phyloP scores from a whole-genome alignment of 2,329 filamentous ascomycete genomes.

The Talaromyces sp. region DNA sequence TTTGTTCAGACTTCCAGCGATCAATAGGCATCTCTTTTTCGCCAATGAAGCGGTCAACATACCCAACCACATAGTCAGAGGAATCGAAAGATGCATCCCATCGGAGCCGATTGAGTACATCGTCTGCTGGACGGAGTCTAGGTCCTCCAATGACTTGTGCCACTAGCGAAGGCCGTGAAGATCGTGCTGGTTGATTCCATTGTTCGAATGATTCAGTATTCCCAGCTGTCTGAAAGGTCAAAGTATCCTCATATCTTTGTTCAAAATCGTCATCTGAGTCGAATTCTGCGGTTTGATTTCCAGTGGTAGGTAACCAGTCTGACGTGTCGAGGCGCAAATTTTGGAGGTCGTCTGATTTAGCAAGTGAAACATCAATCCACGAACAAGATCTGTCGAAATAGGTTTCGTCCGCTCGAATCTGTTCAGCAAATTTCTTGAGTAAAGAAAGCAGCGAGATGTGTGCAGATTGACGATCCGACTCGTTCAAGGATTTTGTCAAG shows the following conservation, averaged over 20 bases:
- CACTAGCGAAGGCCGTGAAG: neutral
- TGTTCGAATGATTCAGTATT: neutral
- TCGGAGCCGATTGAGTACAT: slow-evolving; percentile 51
- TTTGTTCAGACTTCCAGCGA: slow-evolving; percentile 55
- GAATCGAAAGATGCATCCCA: slow-evolving; percentile 51
- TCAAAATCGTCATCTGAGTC: slow-evolving; percentile 16
- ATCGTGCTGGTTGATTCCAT: neutral
- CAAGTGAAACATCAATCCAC: slow-evolving; percentile 37
- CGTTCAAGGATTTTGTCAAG: slow-evolving; percentile 10
- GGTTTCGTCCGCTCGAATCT: slow-evolving; percentile 36
- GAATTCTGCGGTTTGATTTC: neutral
- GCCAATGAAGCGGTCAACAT: slow-evolving; percentile 54
- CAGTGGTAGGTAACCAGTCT: neutral
- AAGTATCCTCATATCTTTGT: neutral
- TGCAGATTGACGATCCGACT: slow-evolving; percentile 44
- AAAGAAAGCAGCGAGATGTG: slow-evolving; percentile 45
- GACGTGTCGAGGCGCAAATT: slow-evolving; percentile 21
- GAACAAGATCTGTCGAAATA: slow-evolving; percentile 35
- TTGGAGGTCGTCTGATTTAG: slow-evolving; percentile 25
- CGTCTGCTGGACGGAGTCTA: slow-evolving; percentile 27
- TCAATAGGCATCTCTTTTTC: slow-evolving; percentile 49
- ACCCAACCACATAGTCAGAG: slow-evolving; percentile 52
- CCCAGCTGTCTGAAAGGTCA: neutral
- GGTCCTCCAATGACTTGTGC: slow-evolving; percentile 1
- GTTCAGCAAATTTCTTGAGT: slow-evolving; percentile 37